These are phyloP conservation scores for Acmispon strigosus DNA, from an alignment of 306 rosid genomes.

Conservation along the genomic window DNA sequence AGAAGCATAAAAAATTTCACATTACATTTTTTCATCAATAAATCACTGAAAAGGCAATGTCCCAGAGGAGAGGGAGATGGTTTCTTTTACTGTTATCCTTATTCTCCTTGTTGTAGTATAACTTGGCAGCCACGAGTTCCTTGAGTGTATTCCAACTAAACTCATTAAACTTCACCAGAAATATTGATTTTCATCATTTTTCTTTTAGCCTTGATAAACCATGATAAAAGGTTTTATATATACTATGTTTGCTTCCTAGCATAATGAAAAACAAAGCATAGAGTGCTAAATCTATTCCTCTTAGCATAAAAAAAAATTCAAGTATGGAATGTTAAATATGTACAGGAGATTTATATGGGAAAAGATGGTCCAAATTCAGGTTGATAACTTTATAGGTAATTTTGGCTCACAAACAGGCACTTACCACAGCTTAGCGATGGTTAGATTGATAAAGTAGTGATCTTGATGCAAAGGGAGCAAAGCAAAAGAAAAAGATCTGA, in stretches of 20 bases:
- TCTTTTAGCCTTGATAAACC: conserved; percentile 1
- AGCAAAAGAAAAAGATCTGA: background rate
- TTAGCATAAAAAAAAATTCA: background rate
- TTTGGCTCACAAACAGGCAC: conserved; percentile 7
- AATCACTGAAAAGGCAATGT: background rate
- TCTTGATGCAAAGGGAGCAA: background rate
- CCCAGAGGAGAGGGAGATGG: background rate
- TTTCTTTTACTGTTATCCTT: background rate
- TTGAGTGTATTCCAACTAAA: background rate
- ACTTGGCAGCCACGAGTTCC: background rate
- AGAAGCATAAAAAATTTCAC: background rate
- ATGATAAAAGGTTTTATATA: background rate
- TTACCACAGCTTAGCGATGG: background rate
- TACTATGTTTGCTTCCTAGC: background rate
- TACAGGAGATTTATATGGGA: background rate
- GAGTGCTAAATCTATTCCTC: background rate
- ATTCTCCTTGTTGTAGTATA: background rate
- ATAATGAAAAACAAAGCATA: background rate
- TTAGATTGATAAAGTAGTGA: background rate
- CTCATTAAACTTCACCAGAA: background rate
- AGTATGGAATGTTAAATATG: background rate
- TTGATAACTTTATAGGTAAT: background rate
- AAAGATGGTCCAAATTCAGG: background rate
- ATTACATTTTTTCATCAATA: background rate
- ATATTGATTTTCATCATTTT: background rate